Conservation (phyloP, 2,329 filamentous ascomycete species). For the Albophoma yamanashiensis region DNA sequence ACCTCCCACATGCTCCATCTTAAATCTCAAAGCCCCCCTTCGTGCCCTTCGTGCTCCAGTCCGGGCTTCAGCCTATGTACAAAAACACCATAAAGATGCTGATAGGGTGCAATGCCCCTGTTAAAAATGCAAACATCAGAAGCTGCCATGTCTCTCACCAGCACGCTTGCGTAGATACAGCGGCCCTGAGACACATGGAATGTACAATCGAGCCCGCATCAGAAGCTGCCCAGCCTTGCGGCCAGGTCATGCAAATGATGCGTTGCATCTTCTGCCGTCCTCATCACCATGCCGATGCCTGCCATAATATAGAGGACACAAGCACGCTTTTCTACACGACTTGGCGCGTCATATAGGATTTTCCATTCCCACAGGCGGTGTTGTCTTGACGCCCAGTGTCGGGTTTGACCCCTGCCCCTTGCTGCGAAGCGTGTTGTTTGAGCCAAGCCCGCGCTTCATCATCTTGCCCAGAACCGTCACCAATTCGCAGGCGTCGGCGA, state of each 20-base stretch:
- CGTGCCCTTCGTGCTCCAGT: neutral
- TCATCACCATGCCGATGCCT: neutral
- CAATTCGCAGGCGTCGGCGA: constrained; percentile 80
- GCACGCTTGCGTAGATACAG: neutral
- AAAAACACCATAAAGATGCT: neutral
- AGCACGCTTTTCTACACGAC: neutral
- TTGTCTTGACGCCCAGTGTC: constrained; percentile 9
- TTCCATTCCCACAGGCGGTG: constrained; percentile 28
- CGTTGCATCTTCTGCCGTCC: neutral
- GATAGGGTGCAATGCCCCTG: neutral
- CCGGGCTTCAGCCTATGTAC: neutral
- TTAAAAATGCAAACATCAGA: neutral
- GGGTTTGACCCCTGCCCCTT: constrained; percentile 21
- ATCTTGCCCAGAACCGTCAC: constrained; percentile 80
- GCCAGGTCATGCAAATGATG: neutral
- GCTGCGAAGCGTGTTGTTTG: constrained; percentile 20
- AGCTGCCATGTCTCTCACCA: neutral
- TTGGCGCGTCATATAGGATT: constrained; percentile 25
- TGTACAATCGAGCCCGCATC: neutral
- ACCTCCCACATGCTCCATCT: neutral
- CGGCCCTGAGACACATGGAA: neutral
- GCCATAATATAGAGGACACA: neutral
- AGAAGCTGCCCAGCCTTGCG: neutral
- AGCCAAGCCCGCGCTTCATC: constrained; percentile 62
- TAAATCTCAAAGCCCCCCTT: neutral